A percentile compares a stretch with the other conserved stretches of the same genome.
These are phyloP conservation scores for Parastagonospora avenae DNA, from an alignment of 2,329 filamentous ascomycete species.

Conservation along the genomic window DNA sequence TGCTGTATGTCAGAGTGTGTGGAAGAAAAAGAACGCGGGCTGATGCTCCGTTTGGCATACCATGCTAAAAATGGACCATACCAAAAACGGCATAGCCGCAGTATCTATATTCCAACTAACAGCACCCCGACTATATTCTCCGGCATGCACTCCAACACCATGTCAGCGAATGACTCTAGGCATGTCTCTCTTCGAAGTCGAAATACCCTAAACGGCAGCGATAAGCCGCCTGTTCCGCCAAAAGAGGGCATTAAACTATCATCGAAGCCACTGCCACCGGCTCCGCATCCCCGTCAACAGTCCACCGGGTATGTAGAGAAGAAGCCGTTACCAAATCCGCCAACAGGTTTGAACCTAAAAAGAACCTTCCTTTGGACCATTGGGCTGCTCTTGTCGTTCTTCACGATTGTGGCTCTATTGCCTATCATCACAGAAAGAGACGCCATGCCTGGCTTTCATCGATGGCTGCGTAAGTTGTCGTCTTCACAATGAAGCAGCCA, in stretches of 20 bases:
- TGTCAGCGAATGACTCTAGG: too few species aligned
- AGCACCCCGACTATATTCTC: too few species aligned
- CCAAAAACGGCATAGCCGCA: too few species aligned
- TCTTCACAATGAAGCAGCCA: neutral
- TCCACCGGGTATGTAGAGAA: neutral
- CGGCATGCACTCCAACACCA: too few species aligned
- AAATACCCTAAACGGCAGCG: too few species aligned
- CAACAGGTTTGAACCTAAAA: neutral
- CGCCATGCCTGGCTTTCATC: slow-evolving; percentile 34
- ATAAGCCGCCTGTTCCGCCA: neutral
- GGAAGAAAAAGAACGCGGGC: too few species aligned
- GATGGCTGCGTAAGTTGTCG: slow-evolving; percentile 15
- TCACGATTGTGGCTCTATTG: slow-evolving; percentile 29
- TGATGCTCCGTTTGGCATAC: too few species aligned
- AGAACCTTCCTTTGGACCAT: slow-evolving; percentile 17
- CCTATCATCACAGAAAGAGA: slow-evolving; percentile 35
- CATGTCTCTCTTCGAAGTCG: too few species aligned
- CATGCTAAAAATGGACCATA: too few species aligned
- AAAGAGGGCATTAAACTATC: neutral
- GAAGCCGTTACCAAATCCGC: slow-evolving; percentile 21
- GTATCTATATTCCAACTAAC: too few species aligned
- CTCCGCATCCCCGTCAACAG: neutral
- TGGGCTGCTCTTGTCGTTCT: slow-evolving; percentile 28
- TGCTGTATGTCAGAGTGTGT: too few species aligned
- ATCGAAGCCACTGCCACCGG: slow-evolving; percentile 19